These are phyloP conservation scores for Dothistroma pini DNA, from an alignment of 2,329 filamentous ascomycete genomes.

Conservation along the genomic window DNA sequence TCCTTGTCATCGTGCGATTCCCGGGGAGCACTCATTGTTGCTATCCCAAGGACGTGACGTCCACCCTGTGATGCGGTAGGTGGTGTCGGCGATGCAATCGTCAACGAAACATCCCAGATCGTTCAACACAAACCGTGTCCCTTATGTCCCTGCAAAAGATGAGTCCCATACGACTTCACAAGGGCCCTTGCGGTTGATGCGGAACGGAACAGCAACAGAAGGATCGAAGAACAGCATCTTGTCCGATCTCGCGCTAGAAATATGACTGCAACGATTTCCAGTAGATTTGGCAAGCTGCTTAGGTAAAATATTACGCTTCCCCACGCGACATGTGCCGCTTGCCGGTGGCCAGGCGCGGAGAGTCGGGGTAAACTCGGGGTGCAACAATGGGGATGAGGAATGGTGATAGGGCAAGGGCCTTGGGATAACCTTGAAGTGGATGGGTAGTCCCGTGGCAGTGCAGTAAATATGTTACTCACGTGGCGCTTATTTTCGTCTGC, in stretches of 20 bases:
- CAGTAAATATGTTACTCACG: too few species aligned
- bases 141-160: background rate
- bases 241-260: background rate
- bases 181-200: background rate
- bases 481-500: too few species aligned
- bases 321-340: background rate
- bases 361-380: background rate
- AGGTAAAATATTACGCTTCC: background rate
- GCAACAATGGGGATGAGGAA: background rate
- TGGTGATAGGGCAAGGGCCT: background rate
- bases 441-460: too few species aligned
- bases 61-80: background rate
- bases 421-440: too few species aligned
- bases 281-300: background rate
- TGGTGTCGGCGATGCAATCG: background rate
- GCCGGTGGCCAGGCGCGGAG: background rate
- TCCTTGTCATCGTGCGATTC: constrained; percentile 1
- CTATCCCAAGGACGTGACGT: background rate
- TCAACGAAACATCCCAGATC: background rate
- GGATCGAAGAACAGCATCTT: background rate
- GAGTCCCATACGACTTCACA: background rate
- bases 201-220: background rate
- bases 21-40: background rate
- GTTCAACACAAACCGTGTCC: background rate
- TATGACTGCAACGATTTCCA: background rate